Conservation (phyloP, 768 basidiomycete species). For the Agaricus sinodeliciosus region DNA sequence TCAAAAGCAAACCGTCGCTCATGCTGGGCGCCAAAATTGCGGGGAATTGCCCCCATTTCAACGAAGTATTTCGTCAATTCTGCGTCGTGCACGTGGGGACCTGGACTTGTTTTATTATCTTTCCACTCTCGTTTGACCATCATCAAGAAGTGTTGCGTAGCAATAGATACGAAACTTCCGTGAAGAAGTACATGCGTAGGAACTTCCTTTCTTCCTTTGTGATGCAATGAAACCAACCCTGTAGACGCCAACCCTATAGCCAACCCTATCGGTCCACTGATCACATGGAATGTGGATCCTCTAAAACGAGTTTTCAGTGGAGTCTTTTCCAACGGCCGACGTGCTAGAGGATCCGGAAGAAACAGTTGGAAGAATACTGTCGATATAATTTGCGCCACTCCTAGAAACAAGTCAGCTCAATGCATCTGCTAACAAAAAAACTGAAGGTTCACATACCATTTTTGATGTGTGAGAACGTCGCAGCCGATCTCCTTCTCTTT, state of each 20-base stretch:
- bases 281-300: neutral
- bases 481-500: slow-evolving; percentile 86
- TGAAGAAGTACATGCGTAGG: no score
- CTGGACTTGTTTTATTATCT: no score
- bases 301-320: slow-evolving; percentile 83
- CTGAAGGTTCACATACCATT: slow-evolving; percentile 52
- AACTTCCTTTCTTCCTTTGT: no score
- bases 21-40: no score
- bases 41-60: no score
- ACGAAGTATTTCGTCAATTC: no score
- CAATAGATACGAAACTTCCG: no score
- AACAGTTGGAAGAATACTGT: slow-evolving; percentile 76
- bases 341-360: slow-evolving; percentile 88
- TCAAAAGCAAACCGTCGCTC: no score
- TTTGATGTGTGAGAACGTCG: slow-evolving; percentile 91
- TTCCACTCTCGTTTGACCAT: no score
- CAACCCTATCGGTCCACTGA: neutral
- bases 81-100: no score
- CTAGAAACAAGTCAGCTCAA: slow-evolving; percentile 26
- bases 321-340: slow-evolving; percentile 76
- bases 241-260: neutral
- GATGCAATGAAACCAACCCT: neutral
- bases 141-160: no score
- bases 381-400: slow-evolving; percentile 90
- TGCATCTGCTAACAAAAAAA: neutral